phyloP scores from a whole-genome alignment of 805 yeast genomes.

The Pichia gijzeniarum region DNA sequence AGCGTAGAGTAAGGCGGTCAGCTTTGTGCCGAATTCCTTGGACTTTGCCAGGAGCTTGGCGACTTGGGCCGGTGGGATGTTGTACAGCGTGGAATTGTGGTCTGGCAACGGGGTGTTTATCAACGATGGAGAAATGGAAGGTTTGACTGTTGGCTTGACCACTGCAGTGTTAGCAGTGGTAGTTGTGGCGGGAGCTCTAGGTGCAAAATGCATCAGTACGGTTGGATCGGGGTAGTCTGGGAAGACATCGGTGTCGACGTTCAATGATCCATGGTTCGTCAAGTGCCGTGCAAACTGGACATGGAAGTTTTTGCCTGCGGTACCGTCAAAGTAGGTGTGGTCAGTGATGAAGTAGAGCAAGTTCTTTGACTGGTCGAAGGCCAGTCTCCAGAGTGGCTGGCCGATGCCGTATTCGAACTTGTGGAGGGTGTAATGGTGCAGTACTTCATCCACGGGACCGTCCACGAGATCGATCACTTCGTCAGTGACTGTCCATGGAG shows the following conservation, averaged over 20 bases:
- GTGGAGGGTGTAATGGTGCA: slow-evolving; percentile 3
- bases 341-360: slow-evolving; percentile 10
- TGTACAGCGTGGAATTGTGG: slow-evolving; percentile 5
- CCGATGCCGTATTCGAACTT: slow-evolving; percentile 3
- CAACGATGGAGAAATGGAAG: too few species aligned
- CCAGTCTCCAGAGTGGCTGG: slow-evolving; percentile 11
- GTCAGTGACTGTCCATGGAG: neutral
- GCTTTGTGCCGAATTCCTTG: slow-evolving; percentile 2
- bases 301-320: slow-evolving; percentile 12
- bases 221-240: slow-evolving; percentile 8
- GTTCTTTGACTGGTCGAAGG: slow-evolving; percentile 1
- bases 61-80: neutral
- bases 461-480: neutral
- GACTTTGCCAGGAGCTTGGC: slow-evolving; percentile 1
- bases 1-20: slow-evolving; percentile 11
- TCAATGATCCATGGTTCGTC: too few species aligned
- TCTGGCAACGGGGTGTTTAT: slow-evolving; percentile 2
- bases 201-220: neutral
- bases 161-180: too few species aligned
- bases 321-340: slow-evolving; percentile 13
- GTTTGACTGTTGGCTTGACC: too few species aligned
- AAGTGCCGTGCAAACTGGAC: neutral
- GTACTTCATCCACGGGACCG: neutral
- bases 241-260: neutral
- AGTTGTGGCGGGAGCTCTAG: neutral